These are phyloP conservation scores for Fraxinus dipetala DNA, from an alignment of 305 asterid genomes.

Conservation along the genomic window DNA sequence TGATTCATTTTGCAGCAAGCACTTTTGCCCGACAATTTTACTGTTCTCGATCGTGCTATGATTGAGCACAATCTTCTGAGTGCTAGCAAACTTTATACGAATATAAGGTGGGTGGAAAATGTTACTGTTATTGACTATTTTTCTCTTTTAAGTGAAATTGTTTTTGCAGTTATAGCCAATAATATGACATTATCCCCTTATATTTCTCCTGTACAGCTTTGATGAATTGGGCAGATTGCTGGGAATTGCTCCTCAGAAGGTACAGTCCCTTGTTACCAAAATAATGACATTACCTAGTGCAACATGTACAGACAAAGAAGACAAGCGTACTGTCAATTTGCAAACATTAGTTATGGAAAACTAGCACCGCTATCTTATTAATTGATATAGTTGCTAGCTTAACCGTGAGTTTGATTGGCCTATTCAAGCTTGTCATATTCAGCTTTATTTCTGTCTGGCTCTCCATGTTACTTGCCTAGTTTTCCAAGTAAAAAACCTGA, in stretches of 20 bases:
- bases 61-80: conserved; percentile 95
- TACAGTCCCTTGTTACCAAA: conserved; percentile 27
- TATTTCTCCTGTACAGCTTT: conserved; percentile 50
- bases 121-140: background rate
- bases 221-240: conserved; percentile 91
- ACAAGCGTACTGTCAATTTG: background rate
- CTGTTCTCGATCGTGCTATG: conserved; percentile 97
- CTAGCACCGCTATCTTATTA: background rate
- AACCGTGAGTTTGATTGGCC: conserved; percentile 1
- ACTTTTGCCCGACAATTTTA: conserved; percentile 76
- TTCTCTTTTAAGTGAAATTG: background rate
- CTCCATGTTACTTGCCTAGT: conserved; percentile 1
- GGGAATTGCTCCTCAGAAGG: conserved; percentile 93
- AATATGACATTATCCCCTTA: conserved; percentile 15
- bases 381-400: background rate
- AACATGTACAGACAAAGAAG: background rate
- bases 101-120: conserved; percentile 61
- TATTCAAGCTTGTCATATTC: background rate
- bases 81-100: conserved; percentile 95
- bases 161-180: conserved; percentile 6
- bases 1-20: conserved; percentile 63
- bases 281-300: conserved; percentile 16
- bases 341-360: conserved; percentile 1
- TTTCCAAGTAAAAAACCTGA: background rate
- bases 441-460: background rate